Base-by-base conservation (phyloP, 1,284 basidiomycete species). In the Leucoagaricus sp. region DNA sequence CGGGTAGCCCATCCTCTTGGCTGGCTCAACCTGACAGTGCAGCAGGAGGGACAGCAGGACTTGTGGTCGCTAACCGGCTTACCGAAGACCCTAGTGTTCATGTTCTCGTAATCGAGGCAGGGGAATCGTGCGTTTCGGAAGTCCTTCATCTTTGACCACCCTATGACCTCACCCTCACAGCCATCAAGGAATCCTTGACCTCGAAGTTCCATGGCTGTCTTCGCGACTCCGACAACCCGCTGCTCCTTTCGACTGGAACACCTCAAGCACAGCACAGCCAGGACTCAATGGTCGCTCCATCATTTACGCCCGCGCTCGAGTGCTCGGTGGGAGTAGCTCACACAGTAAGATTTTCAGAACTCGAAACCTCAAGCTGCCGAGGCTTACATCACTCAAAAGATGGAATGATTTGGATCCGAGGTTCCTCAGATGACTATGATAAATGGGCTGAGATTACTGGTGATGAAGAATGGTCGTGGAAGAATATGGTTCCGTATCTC, bases 381-480 rank as follows among this genome's bases (percentile, higher is more conserved):
- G 13, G 13, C 38, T 49, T 13, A 56, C 17, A 3, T 19, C 17
- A 38, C 31, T 33, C 17, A 13, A 13, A 7, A 56, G 53, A 60
- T 52, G 57, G 54, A 15, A 55, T 46, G 28, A 40, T 46, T 17
- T 40, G 57, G 26, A 47, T 40, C 29, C 44, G 72, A 36, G 76
- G 75, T 10, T 69, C 74, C 2, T 62, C 58, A 4, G 71, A 72
- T 25, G 74, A 78, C 47, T 77, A 66, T 53, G 68, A 77, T 58
- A 63, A 67, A 17, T 71, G 66, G 49, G 75, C 76, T 4, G 58
- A 59, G 1, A 57, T 74, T 21, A 67, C 73, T 5, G 72, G 69
- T 12, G 76, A 77, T 50, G 19, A 62, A 0, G 71, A 70, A 4
- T 78, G 74, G 76, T 66, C 68, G 4, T 79, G 76, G 77, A 63